These are phyloP conservation scores for Blastobotrys mokoenaii DNA, from an alignment of 805 yeast species.

Conservation along the genomic window DNA sequence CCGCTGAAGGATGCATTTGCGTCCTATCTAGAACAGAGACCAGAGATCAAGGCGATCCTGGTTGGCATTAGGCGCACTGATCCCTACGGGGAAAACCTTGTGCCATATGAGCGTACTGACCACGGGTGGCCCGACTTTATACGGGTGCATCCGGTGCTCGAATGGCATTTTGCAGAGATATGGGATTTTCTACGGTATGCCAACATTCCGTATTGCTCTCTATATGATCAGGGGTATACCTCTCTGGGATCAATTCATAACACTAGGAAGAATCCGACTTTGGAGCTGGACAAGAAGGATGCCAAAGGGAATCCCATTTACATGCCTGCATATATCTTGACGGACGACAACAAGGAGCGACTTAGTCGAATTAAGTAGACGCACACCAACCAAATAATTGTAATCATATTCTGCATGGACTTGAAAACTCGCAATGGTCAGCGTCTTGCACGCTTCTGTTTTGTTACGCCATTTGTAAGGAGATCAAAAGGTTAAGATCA, in stretches of 20 bases:
- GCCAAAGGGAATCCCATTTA: conserved; percentile 42
- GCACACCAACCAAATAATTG: no score
- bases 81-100: conserved; percentile 62
- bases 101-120: conserved; percentile 67
- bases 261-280: conserved; percentile 65
- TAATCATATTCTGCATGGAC: no score
- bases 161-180: conserved; percentile 76
- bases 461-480: no score
- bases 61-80: conserved; percentile 87
- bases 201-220: conserved; percentile 56
- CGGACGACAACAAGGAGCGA: conserved; percentile 54
- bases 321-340: conserved; percentile 36
- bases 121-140: conserved; percentile 85
- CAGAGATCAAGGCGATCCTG: conserved; percentile 58
- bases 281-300: conserved; percentile 24
- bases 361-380: conserved; percentile 24
- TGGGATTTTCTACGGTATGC: conserved; percentile 67
- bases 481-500: conserved; percentile 16
- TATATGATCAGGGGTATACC: conserved; percentile 82
- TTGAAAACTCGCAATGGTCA: no score
- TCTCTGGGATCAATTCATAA: conserved; percentile 73
- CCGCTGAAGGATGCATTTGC: conserved; percentile 63
- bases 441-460: no score
- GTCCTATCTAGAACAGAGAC: conserved; percentile 45
- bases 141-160: conserved; percentile 79